Evolutionary conservation across 345 rosid genomes (phyloP), one percentile per base, ranked within the genome.

Genomic region (Lepidium sativum): DNA sequence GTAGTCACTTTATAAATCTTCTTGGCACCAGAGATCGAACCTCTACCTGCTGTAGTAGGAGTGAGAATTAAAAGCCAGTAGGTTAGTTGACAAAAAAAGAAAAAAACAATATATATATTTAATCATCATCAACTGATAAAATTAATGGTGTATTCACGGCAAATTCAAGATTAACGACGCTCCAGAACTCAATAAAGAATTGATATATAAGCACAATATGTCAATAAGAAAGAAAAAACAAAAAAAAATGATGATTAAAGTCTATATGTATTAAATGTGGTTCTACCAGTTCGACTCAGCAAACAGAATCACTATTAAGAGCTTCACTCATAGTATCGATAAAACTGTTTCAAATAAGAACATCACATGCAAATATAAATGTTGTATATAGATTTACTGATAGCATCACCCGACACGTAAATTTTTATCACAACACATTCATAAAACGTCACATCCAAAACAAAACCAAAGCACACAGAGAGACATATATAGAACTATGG

Each of bases 381-480:
- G 65, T 72, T 65, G 40, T 48, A 32, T 49, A 57, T 50, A 57
- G 34, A 64, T 50, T 34, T 41, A 34, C n/a, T 65, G 60, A 65
- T 64, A 61, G 50, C 47, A 64, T 49, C 60, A 57, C 66, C 70
- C 70, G 47, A 65, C 66, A 57, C 54, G 17, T 49, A 50, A n/a
- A 40, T 48, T 56, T 50, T 21, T 25, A 57, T 32, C 54, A 55
- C 58, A 44, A 25, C 54, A 39, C 9, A 44, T 40, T 54, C 54
- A 56, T 49, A 65, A 59, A 58, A 73, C 39, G 72, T 73, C 77
- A 67, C 77, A 67, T 73, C 77, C 44, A 41, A 60, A 54, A 67
- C 60, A 37, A 73, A 67, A 73, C 58, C 77, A 60, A 73, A 44
- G 57, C 63, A 53, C 45, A 45, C 45, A 44, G 71, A 59, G 54